These are phyloP conservation scores for Apostasia shenzhenica DNA, from an alignment of 106 monocot species.

Conservation along the genomic window DNA sequence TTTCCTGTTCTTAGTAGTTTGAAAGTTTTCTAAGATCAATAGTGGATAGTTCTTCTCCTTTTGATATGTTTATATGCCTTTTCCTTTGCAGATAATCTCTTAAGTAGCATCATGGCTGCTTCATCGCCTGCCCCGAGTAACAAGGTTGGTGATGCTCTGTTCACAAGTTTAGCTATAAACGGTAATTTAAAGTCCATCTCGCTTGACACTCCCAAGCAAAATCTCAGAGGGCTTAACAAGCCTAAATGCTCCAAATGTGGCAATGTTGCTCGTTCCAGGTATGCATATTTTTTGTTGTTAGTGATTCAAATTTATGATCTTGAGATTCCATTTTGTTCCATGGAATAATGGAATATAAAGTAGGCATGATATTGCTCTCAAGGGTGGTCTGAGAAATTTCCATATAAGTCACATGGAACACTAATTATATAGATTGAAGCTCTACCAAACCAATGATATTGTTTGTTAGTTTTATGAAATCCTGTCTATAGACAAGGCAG, in stretches of 20 bases:
- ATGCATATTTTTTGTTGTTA: neutral
- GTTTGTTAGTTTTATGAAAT: too few relatives aligned
- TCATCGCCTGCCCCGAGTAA: slow-evolving; percentile 21
- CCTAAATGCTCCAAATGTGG: slow-evolving; percentile 69
- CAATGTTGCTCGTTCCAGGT: slow-evolving; percentile 74
- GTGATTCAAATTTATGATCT: neutral
- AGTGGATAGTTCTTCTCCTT: too few relatives aligned
- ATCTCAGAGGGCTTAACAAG: slow-evolving; percentile 56
- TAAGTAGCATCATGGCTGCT: slow-evolving; percentile 14
- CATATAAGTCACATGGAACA: too few relatives aligned
- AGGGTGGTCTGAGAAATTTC: too few relatives aligned
- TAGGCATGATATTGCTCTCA: too few relatives aligned
- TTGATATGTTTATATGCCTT: neutral
- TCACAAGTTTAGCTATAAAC: slow-evolving; percentile 9
- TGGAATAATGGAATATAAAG: too few relatives aligned
- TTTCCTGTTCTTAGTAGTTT: too few relatives aligned
- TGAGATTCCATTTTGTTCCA: too few relatives aligned
- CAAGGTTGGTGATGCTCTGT: slow-evolving; percentile 16
- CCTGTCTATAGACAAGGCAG: too few relatives aligned
- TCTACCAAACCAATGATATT: too few relatives aligned
- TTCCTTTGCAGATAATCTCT: slow-evolving; percentile 2
- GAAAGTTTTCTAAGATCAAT: too few relatives aligned
- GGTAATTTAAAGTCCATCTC: slow-evolving; percentile 21
- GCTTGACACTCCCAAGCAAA: slow-evolving; percentile 31
- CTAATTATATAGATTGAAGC: too few relatives aligned